A percentile compares a stretch with the other conserved stretches of the same genome.
Evolutionary conservation across 805 yeast species (phyloP).

Genomic region (Myxozyma vanderwaltii): DNA sequence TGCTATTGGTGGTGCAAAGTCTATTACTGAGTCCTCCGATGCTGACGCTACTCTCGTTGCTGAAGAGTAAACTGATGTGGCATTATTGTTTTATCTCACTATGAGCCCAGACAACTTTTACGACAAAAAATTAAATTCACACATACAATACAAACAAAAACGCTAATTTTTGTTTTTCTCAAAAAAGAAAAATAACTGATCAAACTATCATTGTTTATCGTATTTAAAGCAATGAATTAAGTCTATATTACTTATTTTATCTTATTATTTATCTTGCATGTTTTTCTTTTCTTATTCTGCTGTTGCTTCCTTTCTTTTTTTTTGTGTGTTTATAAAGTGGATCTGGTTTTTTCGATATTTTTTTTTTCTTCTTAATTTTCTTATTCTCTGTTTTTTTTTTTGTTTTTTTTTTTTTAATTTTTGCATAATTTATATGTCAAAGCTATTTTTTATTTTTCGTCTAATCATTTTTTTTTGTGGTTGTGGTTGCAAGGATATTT

Average conservation of each 20-base stretch:
- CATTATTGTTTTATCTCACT: background rate
- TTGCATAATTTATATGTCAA: background rate
- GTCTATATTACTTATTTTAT: no score
- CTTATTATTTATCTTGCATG: slow-evolving; percentile 3
- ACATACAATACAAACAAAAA: background rate
- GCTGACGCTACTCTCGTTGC: slow-evolving; percentile 12
- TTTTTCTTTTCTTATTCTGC: background rate
- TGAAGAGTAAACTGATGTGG: background rate
- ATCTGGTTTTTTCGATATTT: background rate
- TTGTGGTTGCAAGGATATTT: background rate
- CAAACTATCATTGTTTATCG: no score
- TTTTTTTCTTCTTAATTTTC: background rate
- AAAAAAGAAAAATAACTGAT: no score
- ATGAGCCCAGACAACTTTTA: background rate
- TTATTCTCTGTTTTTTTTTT: background rate
- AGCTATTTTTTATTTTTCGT: background rate
- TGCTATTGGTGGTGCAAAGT: slow-evolving; percentile 2
- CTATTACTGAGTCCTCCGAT: slow-evolving; percentile 10
- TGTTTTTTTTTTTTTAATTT: background rate
- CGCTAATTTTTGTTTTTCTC: no score
- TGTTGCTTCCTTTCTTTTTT: background rate
- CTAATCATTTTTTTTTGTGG: background rate
- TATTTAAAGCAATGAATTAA: no score
- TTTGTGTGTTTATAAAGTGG: no score
- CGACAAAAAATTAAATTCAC: background rate